Base-by-base conservation (phyloP, 2,329 filamentous ascomycete species). In the Fusarium compactum region DNA sequence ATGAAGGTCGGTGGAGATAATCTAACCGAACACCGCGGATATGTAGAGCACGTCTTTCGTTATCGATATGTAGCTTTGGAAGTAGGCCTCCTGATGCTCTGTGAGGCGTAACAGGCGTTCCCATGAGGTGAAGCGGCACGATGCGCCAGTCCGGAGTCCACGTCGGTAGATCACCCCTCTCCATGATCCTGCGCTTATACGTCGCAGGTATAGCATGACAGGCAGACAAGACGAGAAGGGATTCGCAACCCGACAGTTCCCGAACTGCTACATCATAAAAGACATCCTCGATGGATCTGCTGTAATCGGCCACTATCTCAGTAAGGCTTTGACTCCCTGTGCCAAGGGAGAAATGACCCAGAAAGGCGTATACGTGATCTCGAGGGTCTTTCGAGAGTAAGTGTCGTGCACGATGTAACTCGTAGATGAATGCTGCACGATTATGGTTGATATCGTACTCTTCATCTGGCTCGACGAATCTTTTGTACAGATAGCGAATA, bases 71-170 rank as follows among this genome's bases (percentile, higher is more conserved):
- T 11, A 80, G 66, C 29, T 66, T 61, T 5, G 79, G 78, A 14
- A 43, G 64, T 2, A 74, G 75, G 9, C 70, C 58, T 10, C 77
- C 74, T 1, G 75, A 71, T 11, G 79, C 79, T 15, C 72, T 64
- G 30, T 80, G 79, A 4, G 76, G 78, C 15, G 76, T 77, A 14
- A 65, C 71, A 1, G 79, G 79, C 1, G 77, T 74, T 4, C 74
- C 76, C 16, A 81, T 69, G 11, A 81, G 70, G 41, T 81, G 79
- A 2, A 78, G 55, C 15, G 78, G 78, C 9, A 74, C 57, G 9
- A 76, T 58, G 4, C 78, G 74, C 80, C 80, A 81, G 71, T 82
- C 80, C 2, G 80, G 80, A 27, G 80, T 79, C 80, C 80, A 82
- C 0, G 78, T 78, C 2, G 80, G 80, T 6, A 81, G 27, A 22